These are phyloP conservation scores for Salix dunnii DNA, from an alignment of 345 rosid species.

Conservation along the genomic window DNA sequence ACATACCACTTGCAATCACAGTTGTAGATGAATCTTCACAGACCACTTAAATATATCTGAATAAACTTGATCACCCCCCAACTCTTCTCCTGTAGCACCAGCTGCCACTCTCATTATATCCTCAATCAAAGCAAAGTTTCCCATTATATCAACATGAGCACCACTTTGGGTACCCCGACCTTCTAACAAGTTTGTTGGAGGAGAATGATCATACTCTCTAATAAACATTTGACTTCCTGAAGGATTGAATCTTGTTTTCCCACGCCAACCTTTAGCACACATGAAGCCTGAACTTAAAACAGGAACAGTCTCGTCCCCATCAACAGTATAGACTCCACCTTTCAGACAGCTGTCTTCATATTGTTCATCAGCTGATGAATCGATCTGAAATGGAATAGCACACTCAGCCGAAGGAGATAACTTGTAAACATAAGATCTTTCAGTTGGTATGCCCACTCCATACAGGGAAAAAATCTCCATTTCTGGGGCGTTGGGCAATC, in stretches of 20 bases:
- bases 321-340: conserved; percentile 77
- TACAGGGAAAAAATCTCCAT: conserved; percentile 90
- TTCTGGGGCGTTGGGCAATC: conserved; percentile 89
- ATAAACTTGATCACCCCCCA: conserved; percentile 82
- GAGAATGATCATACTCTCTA: conserved; percentile 81
- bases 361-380: conserved; percentile 58
- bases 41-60: conserved; percentile 87
- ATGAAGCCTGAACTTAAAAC: conserved; percentile 84
- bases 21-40: conserved; percentile 57
- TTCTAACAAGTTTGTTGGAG: conserved; percentile 80
- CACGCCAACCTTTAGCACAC: conserved; percentile 97
- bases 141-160: conserved; percentile 93
- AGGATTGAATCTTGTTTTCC: conserved; percentile 91
- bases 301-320: conserved; percentile 95
- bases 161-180: conserved; percentile 95
- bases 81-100: conserved; percentile 71
- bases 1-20: conserved; percentile 27
- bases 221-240: conserved; percentile 63
- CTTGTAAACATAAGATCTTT: conserved; percentile 81
- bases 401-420: conserved; percentile 65
- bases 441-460: conserved; percentile 93
- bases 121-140: conserved; percentile 88
- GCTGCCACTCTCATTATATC: conserved; percentile 81
- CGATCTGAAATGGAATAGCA: conserved; percentile 84
- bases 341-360: conserved; percentile 64